These are phyloP conservation scores for Panicum virgatum DNA, from an alignment of 202 grass and related monocot genomes.

Conservation along the genomic window DNA sequence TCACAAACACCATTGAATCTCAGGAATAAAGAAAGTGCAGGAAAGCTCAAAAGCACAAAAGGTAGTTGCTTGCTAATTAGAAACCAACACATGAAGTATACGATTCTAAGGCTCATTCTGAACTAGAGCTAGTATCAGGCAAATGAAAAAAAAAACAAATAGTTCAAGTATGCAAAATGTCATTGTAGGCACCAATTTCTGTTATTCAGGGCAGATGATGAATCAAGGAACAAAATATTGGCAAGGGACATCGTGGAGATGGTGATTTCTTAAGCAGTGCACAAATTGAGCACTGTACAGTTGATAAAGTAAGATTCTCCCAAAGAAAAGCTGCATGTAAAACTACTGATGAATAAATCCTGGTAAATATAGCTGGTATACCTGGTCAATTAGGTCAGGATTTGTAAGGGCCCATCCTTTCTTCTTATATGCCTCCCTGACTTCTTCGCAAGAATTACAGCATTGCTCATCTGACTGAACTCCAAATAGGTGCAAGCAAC, in stretches of 20 bases:
- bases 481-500: conserved; percentile 23
- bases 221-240: not conserved
- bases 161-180: not conserved
- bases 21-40: conserved; percentile 17
- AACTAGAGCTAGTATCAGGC: not conserved
- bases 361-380: conserved; percentile 44
- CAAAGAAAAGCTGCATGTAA: conserved; percentile 6
- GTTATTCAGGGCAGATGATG: conserved; percentile 4
- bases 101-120: not conserved
- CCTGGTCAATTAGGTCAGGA: conserved; percentile 92
- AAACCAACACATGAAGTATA: conserved; percentile 18
- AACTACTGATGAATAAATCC: not conserved
- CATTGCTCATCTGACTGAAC: conserved; percentile 92
- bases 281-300: conserved; percentile 4
- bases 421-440: conserved; percentile 90
- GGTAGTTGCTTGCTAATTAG: not conserved
- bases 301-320: not conserved
- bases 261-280: not conserved
- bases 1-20: conserved; percentile 18
- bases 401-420: conserved; percentile 96
- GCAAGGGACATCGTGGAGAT: not conserved
- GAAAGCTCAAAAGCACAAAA: conserved; percentile 9
- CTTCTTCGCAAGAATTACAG: conserved; percentile 99
- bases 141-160: not conserved
- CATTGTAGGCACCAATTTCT: not conserved